Base-by-base conservation (phyloP, 345 rosid genomes). In the Garcia nutans region DNA sequence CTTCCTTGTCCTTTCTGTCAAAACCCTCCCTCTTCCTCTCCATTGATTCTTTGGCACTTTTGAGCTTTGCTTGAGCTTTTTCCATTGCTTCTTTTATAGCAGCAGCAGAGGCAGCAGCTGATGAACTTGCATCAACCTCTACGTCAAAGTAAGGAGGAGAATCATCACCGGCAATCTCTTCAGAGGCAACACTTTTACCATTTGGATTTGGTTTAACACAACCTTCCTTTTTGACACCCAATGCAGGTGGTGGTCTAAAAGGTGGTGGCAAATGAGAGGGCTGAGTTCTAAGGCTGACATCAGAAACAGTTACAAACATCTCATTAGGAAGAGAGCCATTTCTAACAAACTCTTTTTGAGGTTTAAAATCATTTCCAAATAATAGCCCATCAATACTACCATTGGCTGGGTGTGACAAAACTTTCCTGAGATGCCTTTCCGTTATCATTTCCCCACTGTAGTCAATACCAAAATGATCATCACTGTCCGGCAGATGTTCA, bases 191-290 rank as follows among this genome's bases (percentile, higher is more conserved):
- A 65, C 74, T 76, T 73, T 84, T 71, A 82, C 82, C 75, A 76
- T 74, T 80, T 69, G 89, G 78, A 67, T 70, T 78, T 47, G 70
- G 69, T 74, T 80, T 70, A 68, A 75, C 68, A 50, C 79, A 74
- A 80, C 76, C 89, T 17, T 70, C 86, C 33, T 33, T 85, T 79
- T 80, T 73, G 52, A 73, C 79, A 78, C 77, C 85, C 11, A 83
- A 68, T 24, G 81, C 8, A 68, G 98, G 97, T 0, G 99, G 92
- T 17, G 94, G 94, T 78, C 98, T 86, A 15, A 88, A 72, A 50
- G 99, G 99, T 67, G 99, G 96, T 41, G 98, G 98, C 83, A 92
- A 77, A 5, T 89, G 87, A 68, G 91, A 86, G 41, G 98, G 99
- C 73, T 74, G 79, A 63, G 99, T 96, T 86, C 83, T 87, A 74